Conservation (phyloP, 352 stramenopile genomes). For the Phytophthora citrophthora region DNA sequence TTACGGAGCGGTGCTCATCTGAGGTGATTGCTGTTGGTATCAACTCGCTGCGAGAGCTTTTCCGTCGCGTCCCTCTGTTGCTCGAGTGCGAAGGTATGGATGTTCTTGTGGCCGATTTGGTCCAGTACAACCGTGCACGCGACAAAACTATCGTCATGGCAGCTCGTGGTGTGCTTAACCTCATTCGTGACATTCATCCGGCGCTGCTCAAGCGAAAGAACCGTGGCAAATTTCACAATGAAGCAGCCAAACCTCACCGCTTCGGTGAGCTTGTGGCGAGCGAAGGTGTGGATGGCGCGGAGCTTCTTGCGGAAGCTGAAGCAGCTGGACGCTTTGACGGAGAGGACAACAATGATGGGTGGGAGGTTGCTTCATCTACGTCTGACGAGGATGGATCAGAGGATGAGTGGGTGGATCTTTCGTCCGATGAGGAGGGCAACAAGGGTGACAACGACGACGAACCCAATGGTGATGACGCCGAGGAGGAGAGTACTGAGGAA, state of each 20-base stretch:
- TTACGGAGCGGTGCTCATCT: constrained; percentile 95
- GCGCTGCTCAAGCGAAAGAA: constrained; percentile 96
- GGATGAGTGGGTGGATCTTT: constrained; percentile 79
- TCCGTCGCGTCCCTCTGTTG: constrained; percentile 93
- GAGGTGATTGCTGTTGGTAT: constrained; percentile 99
- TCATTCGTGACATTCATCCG: constrained; percentile 96
- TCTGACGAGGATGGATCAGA: constrained; percentile 71
- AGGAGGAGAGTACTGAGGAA: constrained; percentile 54
- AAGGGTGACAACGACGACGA: constrained; percentile 57
- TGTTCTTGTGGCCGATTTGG: constrained; percentile 91
- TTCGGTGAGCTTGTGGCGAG: constrained; percentile 92
- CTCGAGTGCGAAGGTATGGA: constrained; percentile 94
- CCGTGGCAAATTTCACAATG: constrained; percentile 92
- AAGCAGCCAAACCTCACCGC: constrained; percentile 84
- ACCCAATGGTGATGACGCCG: constrained; percentile 42
- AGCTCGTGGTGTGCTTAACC: constrained; percentile 95
- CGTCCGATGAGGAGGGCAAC: constrained; percentile 63
- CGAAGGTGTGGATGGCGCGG: constrained; percentile 95
- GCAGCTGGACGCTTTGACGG: constrained; percentile 74
- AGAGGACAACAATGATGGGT: constrained; percentile 85
- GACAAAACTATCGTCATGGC: constrained; percentile 98
- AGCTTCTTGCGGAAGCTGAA: constrained; percentile 92
- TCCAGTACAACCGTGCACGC: constrained; percentile 95
- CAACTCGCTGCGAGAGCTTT: constrained; percentile 97
- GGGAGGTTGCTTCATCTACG: constrained; percentile 75